These are phyloP conservation scores for fission yeast (Schizosaccharomyces pombe) DNA, from an alignment of 805 yeast genomes.

Conservation along the genomic window DNA sequence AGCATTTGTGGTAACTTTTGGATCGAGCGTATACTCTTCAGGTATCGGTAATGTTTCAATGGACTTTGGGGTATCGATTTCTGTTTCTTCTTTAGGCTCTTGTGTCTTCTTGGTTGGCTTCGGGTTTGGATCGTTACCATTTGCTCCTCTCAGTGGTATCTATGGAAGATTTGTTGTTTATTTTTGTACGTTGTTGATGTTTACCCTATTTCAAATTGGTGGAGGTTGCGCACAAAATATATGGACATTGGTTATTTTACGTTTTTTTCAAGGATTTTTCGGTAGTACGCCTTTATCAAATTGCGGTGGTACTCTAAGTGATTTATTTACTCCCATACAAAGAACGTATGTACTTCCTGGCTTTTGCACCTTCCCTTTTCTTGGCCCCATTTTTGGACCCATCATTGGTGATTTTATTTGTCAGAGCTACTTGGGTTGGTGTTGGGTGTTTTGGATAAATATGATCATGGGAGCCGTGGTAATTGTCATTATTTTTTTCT, in stretches of 20 bases:
- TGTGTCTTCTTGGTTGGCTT: slow-evolving; percentile 33
- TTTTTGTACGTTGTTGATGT: slow-evolving; percentile 20
- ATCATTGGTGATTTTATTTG: slow-evolving; percentile 41
- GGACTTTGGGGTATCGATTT: slow-evolving; percentile 30
- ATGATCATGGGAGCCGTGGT: slow-evolving; percentile 33
- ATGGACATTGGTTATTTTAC: slow-evolving; percentile 33
- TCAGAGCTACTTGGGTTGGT: slow-evolving; percentile 37
- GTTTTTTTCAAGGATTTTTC: slow-evolving; percentile 55
- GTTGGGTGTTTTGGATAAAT: slow-evolving; percentile 53
- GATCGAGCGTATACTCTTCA: background rate
- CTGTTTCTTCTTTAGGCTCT: slow-evolving; percentile 38
- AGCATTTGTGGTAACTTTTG: slow-evolving; percentile 6
- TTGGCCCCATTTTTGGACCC: slow-evolving; percentile 28
- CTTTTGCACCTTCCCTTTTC: slow-evolving; percentile 9
- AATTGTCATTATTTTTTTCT: slow-evolving; percentile 14
- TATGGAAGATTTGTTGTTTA: slow-evolving; percentile 48
- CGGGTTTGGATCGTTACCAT: slow-evolving; percentile 20
- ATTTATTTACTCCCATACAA: slow-evolving; percentile 24
- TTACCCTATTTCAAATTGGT: slow-evolving; percentile 10
- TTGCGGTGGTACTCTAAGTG: slow-evolving; percentile 62
- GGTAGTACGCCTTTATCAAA: slow-evolving; percentile 68
- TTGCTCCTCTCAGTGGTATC: slow-evolving; percentile 44
- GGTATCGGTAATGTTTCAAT: background rate
- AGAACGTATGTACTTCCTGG: slow-evolving; percentile 8
- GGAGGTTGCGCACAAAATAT: slow-evolving; percentile 29